Percentiles rank a stretch among this genome's conserved stretches.
These are phyloP conservation scores for Suillus bovinus DNA, from an alignment of 768 basidiomycete species.

Conservation along the genomic window DNA sequence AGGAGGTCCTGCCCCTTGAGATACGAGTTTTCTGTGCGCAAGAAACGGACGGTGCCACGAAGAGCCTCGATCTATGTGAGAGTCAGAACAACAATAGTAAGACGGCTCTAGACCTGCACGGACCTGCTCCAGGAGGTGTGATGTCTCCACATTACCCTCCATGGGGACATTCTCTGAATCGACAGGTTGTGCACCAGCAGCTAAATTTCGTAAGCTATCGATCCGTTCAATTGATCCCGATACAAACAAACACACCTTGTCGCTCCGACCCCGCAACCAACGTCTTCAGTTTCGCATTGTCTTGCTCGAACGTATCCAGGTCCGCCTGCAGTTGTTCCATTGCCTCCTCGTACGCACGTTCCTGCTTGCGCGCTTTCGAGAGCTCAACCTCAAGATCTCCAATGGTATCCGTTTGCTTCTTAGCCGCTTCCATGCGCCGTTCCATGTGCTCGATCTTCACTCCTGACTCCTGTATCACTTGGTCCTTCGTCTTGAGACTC, in stretches of 20 bases:
- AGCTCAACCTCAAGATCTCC: slow-evolving; percentile 80
- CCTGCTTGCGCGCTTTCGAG: slow-evolving; percentile 81
- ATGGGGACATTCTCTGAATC: slow-evolving; percentile 65
- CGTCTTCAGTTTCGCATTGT: slow-evolving; percentile 81
- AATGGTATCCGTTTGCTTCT: slow-evolving; percentile 87
- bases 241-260: slow-evolving; percentile 51
- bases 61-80: slow-evolving; percentile 78
- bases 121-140: slow-evolving; percentile 87
- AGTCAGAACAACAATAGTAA: slow-evolving; percentile 13
- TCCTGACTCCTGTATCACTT: slow-evolving; percentile 80
- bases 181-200: slow-evolving; percentile 47
- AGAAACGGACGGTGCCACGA: slow-evolving; percentile 87
- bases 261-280: slow-evolving; percentile 65
- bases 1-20: slow-evolving; percentile 92
- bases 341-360: slow-evolving; percentile 87
- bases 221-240: not conserved
- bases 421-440: slow-evolving; percentile 85
- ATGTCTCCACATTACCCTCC: slow-evolving; percentile 85
- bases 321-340: slow-evolving; percentile 93
- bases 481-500: slow-evolving; percentile 85
- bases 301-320: slow-evolving; percentile 82
- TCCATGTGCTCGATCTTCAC: slow-evolving; percentile 98
- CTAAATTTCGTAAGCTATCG: slow-evolving; percentile 21
- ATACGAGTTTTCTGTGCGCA: slow-evolving; percentile 92
- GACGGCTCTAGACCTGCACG: slow-evolving; percentile 11